A percentile compares a stretch with the other conserved stretches of the same genome.
These are phyloP conservation scores for Plantago lanceolata DNA, from an alignment of 305 asterid genomes.

Conservation along the genomic window DNA sequence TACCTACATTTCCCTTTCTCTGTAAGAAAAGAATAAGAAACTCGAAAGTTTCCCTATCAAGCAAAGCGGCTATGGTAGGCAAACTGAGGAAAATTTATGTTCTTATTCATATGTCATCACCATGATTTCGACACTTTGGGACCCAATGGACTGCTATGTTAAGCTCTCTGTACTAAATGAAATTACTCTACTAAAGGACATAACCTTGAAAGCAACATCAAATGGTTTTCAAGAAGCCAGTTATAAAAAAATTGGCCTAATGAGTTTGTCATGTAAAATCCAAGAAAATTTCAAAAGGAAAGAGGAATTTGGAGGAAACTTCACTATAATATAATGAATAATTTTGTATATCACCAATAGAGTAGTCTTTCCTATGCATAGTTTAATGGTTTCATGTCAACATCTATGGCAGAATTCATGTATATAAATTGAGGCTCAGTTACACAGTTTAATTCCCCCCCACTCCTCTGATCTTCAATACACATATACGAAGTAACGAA, in stretches of 20 bases:
- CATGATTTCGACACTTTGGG: slow-evolving; percentile 19
- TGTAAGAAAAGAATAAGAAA: neutral
- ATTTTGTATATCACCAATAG: slow-evolving; percentile 24
- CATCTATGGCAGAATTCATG: slow-evolving; percentile 23
- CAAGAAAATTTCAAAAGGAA: slow-evolving; percentile 42
- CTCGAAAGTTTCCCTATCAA: slow-evolving; percentile 17
- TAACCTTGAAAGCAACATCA: slow-evolving; percentile 28
- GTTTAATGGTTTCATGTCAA: slow-evolving; percentile 25
- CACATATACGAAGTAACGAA: slow-evolving; percentile 17
- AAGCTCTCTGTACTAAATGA: slow-evolving; percentile 24
- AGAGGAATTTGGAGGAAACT: slow-evolving; percentile 38
- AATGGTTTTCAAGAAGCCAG: slow-evolving; percentile 9
- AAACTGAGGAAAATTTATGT: slow-evolving; percentile 8
- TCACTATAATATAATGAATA: slow-evolving; percentile 15
- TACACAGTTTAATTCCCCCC: slow-evolving; percentile 21
- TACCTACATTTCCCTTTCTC: neutral
- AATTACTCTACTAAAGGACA: slow-evolving; percentile 16
- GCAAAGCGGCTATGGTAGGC: slow-evolving; percentile 8
- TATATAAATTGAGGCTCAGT: slow-evolving; percentile 16
- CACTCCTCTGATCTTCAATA: slow-evolving; percentile 13
- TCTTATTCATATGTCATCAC: neutral
- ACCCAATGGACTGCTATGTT: slow-evolving; percentile 28
- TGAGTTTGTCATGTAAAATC: slow-evolving; percentile 15
- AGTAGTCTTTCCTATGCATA: slow-evolving; percentile 30
- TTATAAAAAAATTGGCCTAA: slow-evolving; percentile 12